Evolutionary conservation across 108 stramenopile genomes (phyloP).

Genomic region (Nitzschia sp.): DNA sequence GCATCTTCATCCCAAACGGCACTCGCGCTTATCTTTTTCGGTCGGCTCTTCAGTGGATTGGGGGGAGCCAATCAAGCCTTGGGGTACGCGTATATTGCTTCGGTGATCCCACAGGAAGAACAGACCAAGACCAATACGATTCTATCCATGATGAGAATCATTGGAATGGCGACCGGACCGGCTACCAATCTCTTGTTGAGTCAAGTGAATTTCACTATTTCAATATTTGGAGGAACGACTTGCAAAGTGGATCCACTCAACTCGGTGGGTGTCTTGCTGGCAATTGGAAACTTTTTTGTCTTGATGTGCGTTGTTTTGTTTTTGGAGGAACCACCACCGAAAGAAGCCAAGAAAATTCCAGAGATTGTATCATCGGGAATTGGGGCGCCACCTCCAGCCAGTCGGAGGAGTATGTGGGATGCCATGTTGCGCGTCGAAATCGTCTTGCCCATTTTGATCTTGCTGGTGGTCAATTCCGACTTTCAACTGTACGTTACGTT

Average conservation of each 20-base stretch:
- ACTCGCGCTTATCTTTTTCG: constrained; percentile 47
- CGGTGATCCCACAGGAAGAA: constrained; percentile 46
- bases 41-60: constrained; percentile 60
- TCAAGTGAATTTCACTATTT: constrained; percentile 33
- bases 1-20: constrained; percentile 27
- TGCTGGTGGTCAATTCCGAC: constrained; percentile 65
- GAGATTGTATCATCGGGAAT: background rate
- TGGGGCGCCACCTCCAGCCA: background rate
- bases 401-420: constrained; percentile 12
- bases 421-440: constrained; percentile 36
- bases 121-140: constrained; percentile 50
- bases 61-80: constrained; percentile 66
- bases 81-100: constrained; percentile 68
- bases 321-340: constrained; percentile 54
- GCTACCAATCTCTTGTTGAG: constrained; percentile 51
- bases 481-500: constrained; percentile 60
- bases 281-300: constrained; percentile 44
- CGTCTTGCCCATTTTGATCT: constrained; percentile 55
- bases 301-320: constrained; percentile 41
- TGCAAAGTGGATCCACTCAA: constrained; percentile 56
- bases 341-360: constrained; percentile 7
- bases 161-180: constrained; percentile 75
- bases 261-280: constrained; percentile 62
- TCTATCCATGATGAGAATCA: constrained; percentile 54
- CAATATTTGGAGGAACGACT: background rate